Conservation (phyloP, 805 yeast genomes). For the Lipomyces yamanashiensis region DNA sequence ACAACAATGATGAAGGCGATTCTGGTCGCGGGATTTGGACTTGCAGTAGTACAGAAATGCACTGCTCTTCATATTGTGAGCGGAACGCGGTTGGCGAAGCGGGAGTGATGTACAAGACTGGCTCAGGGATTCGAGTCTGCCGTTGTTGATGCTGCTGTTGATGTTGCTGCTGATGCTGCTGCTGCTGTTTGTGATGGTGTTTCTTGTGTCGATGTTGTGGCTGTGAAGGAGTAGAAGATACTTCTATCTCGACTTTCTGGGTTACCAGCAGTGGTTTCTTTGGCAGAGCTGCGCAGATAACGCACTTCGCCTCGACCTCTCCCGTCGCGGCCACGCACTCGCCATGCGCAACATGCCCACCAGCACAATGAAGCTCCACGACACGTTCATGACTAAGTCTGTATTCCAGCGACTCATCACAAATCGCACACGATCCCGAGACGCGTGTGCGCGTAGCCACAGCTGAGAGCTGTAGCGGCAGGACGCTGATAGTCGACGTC, state of each 20-base stretch:
- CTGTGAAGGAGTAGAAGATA: background rate
- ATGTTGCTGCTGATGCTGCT: background rate
- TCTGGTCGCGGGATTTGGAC: conserved; percentile 12
- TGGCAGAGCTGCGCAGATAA: conserved; percentile 2
- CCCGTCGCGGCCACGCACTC: conserved; percentile 24
- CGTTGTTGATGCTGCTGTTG: conserved; percentile 6
- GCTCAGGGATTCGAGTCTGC: conserved; percentile 20
- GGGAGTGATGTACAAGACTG: conserved; percentile 13
- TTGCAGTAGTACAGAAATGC: conserved; percentile 20
- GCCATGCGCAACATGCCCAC: conserved; percentile 34
- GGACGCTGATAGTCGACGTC: background rate
- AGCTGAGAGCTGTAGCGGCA: background rate
- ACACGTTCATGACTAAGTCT: conserved; percentile 35
- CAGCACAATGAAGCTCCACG: conserved; percentile 31
- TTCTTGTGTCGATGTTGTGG: background rate
- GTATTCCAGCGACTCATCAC: conserved; percentile 37
- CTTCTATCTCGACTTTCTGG: background rate
- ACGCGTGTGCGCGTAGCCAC: conserved; percentile 16
- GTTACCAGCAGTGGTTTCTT: background rate
- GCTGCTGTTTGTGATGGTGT: background rate
- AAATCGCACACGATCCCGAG: conserved; percentile 31
- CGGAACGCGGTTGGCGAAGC: conserved; percentile 16
- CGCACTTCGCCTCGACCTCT: background rate
- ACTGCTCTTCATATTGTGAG: conserved; percentile 14
- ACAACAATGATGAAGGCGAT: background rate